phyloP scores from a whole-genome alignment of 352 stramenopile species.

The Globisporangium solare region DNA sequence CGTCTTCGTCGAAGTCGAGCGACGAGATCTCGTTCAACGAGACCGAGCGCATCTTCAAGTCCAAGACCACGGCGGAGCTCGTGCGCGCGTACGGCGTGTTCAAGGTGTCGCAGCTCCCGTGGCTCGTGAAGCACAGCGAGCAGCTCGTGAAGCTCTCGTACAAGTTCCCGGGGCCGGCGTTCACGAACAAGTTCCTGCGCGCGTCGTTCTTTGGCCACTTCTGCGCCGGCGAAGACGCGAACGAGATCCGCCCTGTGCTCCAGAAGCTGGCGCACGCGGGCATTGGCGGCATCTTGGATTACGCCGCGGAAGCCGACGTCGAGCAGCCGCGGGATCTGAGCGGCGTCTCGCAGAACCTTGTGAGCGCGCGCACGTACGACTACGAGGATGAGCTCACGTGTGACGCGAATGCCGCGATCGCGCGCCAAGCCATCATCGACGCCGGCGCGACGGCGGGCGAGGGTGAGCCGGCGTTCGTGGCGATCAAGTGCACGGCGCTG shows the following conservation, averaged over 20 bases:
- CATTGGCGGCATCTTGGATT: constrained; percentile 96
- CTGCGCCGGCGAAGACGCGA: constrained; percentile 90
- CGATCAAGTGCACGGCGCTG: constrained; percentile 97
- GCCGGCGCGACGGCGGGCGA: constrained; percentile 33
- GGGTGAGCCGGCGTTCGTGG: constrained; percentile 88
- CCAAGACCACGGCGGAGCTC: constrained; percentile 83
- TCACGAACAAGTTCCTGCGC: constrained; percentile 90
- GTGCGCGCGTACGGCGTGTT: constrained; percentile 87
- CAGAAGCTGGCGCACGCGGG: constrained; percentile 68
- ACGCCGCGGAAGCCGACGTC: constrained; percentile 93
- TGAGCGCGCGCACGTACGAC: constrained; percentile 92
- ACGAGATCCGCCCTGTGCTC: constrained; percentile 82
- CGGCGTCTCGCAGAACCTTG: constrained; percentile 74
- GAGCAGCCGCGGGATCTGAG: constrained; percentile 74
- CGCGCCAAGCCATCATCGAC: constrained; percentile 76
- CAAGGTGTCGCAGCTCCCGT: constrained; percentile 76
- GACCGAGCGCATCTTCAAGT: constrained; percentile 78
- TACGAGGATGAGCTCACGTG: constrained; percentile 94
- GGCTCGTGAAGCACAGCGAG: constrained; percentile 88
- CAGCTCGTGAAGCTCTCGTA: constrained; percentile 79
- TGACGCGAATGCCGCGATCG: constrained; percentile 89
- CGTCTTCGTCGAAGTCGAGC: constrained; percentile 64
- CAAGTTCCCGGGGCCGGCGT: constrained; percentile 65
- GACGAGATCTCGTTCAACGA: constrained; percentile 56
- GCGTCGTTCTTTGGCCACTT: constrained; percentile 97